Conservation (phyloP, 2,329 filamentous ascomycete genomes). For the Westerdykella aurantiaca region DNA sequence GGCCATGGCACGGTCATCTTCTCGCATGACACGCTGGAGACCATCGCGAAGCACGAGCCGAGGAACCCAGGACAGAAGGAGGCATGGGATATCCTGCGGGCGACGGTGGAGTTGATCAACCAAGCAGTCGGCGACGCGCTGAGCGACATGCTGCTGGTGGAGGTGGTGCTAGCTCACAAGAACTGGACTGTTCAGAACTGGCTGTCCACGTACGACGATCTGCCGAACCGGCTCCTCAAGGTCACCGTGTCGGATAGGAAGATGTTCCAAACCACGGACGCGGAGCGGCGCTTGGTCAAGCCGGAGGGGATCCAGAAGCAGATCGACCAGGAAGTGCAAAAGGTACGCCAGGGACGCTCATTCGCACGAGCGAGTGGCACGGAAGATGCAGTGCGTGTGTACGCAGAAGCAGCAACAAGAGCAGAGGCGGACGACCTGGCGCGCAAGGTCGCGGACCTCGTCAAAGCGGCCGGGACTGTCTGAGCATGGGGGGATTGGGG, state of each 20-base stretch:
- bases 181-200: slow-evolving; percentile 85
- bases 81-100: slow-evolving; percentile 76
- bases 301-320: slow-evolving; percentile 74
- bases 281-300: slow-evolving; percentile 78
- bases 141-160: slow-evolving; percentile 91
- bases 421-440: slow-evolving; percentile 89
- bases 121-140: slow-evolving; percentile 96
- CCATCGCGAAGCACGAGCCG: slow-evolving; percentile 72
- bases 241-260: slow-evolving; percentile 86
- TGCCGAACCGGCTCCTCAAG: slow-evolving; percentile 90
- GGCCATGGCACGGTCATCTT: slow-evolving; percentile 96
- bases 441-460: slow-evolving; percentile 70
- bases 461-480: slow-evolving; percentile 45
- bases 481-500: slow-evolving; percentile 6
- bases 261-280: slow-evolving; percentile 85
- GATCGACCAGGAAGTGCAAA: slow-evolving; percentile 82
- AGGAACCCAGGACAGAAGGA: slow-evolving; percentile 89
- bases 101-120: slow-evolving; percentile 88
- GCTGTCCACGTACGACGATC: slow-evolving; percentile 86
- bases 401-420: slow-evolving; percentile 85
- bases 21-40: slow-evolving; percentile 72
- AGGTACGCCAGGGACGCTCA: slow-evolving; percentile 81
- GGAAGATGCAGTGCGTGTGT: slow-evolving; percentile 92
- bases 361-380: slow-evolving; percentile 93
- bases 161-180: slow-evolving; percentile 94